phyloP scores from a whole-genome alignment of 495 filamentous ascomycete species.

The Glarea lozoyensis region DNA sequence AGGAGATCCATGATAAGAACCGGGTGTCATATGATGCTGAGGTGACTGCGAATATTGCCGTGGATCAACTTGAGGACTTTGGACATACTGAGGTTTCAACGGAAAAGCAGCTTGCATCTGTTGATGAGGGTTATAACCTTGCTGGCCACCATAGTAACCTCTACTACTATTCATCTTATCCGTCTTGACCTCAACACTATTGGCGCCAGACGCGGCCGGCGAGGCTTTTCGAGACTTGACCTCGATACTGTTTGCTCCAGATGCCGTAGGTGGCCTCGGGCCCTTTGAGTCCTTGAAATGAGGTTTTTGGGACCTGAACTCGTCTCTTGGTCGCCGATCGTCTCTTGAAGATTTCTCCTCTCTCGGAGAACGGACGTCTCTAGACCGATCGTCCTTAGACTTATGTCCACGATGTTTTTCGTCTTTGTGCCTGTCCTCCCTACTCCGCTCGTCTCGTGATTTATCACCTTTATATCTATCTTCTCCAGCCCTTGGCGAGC shows the following conservation, averaged over 20 bases:
- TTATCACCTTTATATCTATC: constrained; percentile 7
- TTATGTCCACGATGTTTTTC: no score
- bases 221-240: constrained; percentile 8
- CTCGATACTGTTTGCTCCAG: constrained; percentile 19
- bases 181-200: constrained; percentile 25
- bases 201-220: constrained; percentile 17
- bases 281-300: constrained; percentile 6
- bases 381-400: no score
- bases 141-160: constrained; percentile 25
- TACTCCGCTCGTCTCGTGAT: no score
- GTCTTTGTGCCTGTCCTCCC: no score
- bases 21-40: constrained; percentile 42
- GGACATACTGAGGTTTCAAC: constrained; percentile 20
- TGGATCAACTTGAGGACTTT: constrained; percentile 28
- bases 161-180: constrained; percentile 29
- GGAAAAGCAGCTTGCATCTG: constrained; percentile 29
- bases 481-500: constrained; percentile 15
- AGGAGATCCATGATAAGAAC: constrained; percentile 45
- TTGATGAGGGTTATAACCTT: constrained; percentile 27
- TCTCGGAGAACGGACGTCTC: no score
- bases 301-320: constrained; percentile 9
- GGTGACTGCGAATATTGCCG: constrained; percentile 49
- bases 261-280: constrained; percentile 8
- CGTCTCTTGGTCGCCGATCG: constrained; percentile 11
- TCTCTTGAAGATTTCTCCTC: no score